phyloP scores from a whole-genome alignment of 495 filamentous ascomycete genomes.

The Staphylotrichum longicolle region DNA sequence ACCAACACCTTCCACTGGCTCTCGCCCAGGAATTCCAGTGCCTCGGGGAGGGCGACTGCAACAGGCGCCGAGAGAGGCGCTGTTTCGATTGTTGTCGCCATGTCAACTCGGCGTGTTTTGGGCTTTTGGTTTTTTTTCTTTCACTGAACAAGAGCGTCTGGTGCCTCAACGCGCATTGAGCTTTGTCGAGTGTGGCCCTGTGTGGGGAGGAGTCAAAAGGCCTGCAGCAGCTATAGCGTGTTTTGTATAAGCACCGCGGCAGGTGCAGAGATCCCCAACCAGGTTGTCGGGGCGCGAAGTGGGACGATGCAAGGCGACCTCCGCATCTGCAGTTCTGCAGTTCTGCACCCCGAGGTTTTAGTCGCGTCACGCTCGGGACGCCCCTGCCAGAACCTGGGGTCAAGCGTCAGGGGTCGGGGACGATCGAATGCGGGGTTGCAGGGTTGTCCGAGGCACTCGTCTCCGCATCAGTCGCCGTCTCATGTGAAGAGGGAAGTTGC shows the following conservation, averaged over 20 bases:
- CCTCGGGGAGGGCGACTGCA: conserved; percentile 13
- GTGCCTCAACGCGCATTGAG: too few relatives aligned
- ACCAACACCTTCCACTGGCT: conserved; percentile 25
- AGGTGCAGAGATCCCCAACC: too few relatives aligned
- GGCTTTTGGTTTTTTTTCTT: too few relatives aligned
- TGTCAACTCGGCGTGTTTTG: not conserved
- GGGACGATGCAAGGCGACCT: not conserved
- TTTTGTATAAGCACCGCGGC: too few relatives aligned
- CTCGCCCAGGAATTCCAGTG: conserved; percentile 11
- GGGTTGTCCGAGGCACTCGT: conserved; percentile 4
- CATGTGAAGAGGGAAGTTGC: too few relatives aligned
- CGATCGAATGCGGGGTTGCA: not conserved
- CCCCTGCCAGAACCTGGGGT: not conserved
- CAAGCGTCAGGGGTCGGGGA: not conserved
- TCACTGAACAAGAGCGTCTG: too few relatives aligned
- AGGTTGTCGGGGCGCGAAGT: too few relatives aligned
- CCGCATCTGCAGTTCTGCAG: not conserved
- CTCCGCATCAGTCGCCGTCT: too few relatives aligned
- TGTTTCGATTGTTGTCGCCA: conserved; percentile 2
- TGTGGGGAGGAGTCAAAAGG: too few relatives aligned
- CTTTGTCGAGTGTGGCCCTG: too few relatives aligned
- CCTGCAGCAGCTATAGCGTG: too few relatives aligned
- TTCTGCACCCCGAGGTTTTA: not conserved
- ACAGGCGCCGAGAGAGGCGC: conserved; percentile 16
- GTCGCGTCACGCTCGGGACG: not conserved